Percentiles rank a stretch among this genome's conserved stretches.
These are phyloP conservation scores for Linanthus parryae DNA, from an alignment of 148 eudicot genomes.

Conservation along the genomic window DNA sequence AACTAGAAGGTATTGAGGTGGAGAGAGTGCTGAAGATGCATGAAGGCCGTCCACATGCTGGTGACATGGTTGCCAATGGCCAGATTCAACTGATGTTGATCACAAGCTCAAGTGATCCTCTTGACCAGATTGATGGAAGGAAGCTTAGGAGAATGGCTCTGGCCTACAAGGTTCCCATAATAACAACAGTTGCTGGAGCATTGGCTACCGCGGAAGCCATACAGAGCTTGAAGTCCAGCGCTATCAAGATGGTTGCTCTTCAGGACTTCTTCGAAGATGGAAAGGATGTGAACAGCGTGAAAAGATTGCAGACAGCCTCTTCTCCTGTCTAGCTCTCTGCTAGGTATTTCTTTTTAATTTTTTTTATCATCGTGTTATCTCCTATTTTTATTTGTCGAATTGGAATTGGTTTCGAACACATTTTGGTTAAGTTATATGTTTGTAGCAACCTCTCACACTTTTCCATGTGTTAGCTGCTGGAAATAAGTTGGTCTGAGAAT, in stretches of 20 bases:
- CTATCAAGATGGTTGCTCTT: conserved; percentile 71
- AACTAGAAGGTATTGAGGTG: conserved; percentile 69
- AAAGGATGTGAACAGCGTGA: conserved; percentile 13
- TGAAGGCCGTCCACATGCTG: conserved; percentile 96
- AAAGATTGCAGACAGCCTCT: conserved; percentile 44
- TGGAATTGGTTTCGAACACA: neutral
- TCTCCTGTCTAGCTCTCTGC: conserved; percentile 13
- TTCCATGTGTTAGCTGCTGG: neutral
- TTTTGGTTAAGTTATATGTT: neutral
- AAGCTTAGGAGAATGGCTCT: conserved; percentile 94
- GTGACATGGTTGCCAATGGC: conserved; percentile 85
- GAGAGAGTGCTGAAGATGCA: conserved; percentile 92
- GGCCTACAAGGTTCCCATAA: conserved; percentile 68
- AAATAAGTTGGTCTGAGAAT: conserved; percentile 1
- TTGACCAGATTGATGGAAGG: conserved; percentile 88
- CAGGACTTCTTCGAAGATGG: conserved; percentile 70
- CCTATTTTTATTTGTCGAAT: neutral
- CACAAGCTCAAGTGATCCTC: conserved; percentile 80
- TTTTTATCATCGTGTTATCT: conserved; percentile 2
- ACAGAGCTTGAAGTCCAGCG: conserved; percentile 60
- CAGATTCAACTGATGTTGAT: conserved; percentile 92
- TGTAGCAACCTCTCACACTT: neutral
- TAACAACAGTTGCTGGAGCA: conserved; percentile 93
- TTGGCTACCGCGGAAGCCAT: conserved; percentile 81
- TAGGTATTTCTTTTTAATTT: neutral